Evolutionary conservation across 139 green algal species (phyloP).

Genomic region (Zygnema circumcarinatum): DNA sequence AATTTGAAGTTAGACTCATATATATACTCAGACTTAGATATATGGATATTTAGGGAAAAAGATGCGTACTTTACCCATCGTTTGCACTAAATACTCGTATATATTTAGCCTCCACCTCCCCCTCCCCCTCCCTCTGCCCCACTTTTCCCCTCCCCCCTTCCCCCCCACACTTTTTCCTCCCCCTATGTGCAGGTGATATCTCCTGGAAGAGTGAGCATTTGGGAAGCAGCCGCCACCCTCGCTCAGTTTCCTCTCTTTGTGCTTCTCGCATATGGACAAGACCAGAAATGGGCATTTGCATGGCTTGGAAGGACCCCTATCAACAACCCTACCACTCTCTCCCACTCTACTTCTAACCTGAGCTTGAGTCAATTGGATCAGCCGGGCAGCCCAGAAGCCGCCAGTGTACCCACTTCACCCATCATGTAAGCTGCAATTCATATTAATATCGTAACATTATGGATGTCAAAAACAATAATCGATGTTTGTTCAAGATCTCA

Average conservation of each 20-base stretch:
- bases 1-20: too few species aligned
- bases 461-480: not conserved
- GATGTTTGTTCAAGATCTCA: too few species aligned
- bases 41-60: too few species aligned
- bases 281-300: conserved; percentile 33
- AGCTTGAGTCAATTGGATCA: not conserved
- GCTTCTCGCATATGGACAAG: conserved; percentile 46
- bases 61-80: too few species aligned
- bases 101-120: too few species aligned
- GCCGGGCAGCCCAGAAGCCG: not conserved
- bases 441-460: not conserved
- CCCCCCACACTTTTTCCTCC: too few species aligned
- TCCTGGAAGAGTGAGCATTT: conserved; percentile 26
- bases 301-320: not conserved
- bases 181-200: conserved; percentile 36
- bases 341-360: not conserved
- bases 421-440: not conserved
- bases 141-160: too few species aligned
- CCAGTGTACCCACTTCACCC: not conserved
- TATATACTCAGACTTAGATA: too few species aligned
- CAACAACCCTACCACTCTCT: not conserved
- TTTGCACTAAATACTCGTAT: too few species aligned
- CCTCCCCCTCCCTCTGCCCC: too few species aligned
- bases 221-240: conserved; percentile 40
- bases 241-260: conserved; percentile 55